phyloP scores from a whole-genome alignment of 306 rosid genomes.

The Arachis stenosperma region DNA sequence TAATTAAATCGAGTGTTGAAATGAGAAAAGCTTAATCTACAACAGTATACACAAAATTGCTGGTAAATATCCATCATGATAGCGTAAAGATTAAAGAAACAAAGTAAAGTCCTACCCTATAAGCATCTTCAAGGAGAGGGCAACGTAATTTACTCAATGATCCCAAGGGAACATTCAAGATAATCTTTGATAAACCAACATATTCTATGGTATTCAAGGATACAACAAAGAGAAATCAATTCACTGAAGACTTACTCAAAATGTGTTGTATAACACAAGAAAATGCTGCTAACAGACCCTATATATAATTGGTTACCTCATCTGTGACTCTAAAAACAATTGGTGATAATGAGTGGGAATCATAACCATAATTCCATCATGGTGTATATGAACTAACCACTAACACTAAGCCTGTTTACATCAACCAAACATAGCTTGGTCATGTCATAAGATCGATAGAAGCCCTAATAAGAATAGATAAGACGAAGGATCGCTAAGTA shows the following conservation, averaged over 20 bases:
- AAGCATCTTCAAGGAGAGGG: too few relatives aligned
- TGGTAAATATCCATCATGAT: too few relatives aligned
- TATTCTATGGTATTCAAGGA: background rate
- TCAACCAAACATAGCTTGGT: background rate
- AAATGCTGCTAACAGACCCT: conserved; percentile 18
- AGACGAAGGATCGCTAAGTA: too few relatives aligned
- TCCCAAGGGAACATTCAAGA: too few relatives aligned
- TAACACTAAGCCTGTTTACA: background rate
- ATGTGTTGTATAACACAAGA: conserved; percentile 3
- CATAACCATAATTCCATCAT: conserved; percentile 27
- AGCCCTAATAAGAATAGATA: background rate
- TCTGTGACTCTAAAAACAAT: background rate
- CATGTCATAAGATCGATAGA: background rate
- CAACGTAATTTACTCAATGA: too few relatives aligned
- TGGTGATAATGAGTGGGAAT: conserved; percentile 9
- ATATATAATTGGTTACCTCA: background rate
- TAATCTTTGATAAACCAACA: too few relatives aligned
- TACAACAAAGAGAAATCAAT: background rate
- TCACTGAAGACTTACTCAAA: conserved; percentile 17
- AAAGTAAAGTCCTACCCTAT: too few relatives aligned
- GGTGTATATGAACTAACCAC: conserved; percentile 1
- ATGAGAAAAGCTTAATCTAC: too few relatives aligned
- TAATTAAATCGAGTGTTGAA: background rate
- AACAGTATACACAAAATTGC: too few relatives aligned
- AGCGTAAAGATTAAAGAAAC: too few relatives aligned